Conservation (phyloP, 176 grass and related monocot species). For the Zoysia pacifica region DNA sequence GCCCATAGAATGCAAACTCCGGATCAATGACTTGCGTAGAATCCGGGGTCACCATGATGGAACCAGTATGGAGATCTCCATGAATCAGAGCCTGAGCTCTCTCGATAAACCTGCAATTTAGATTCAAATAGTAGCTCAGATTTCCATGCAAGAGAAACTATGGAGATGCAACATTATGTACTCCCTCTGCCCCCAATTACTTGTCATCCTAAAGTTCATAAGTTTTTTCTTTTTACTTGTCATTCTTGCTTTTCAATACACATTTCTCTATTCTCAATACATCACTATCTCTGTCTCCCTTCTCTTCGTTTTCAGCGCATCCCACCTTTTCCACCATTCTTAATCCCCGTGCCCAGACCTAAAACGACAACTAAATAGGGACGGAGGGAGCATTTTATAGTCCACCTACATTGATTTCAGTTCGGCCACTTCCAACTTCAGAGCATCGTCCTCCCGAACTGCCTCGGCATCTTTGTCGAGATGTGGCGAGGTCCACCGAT, state of each 20-base stretch:
- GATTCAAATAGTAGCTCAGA: not conserved
- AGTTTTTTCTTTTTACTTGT: too few relatives aligned
- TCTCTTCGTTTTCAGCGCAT: too few relatives aligned
- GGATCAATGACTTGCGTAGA: conserved; percentile 97
- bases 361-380: too few relatives aligned
- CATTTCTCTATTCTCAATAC: too few relatives aligned
- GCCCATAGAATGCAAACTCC: conserved; percentile 88
- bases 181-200: too few relatives aligned
- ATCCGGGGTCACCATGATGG: conserved; percentile 80
- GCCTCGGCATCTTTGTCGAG: conserved; percentile 80
- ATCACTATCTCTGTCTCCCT: too few relatives aligned
- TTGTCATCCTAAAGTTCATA: too few relatives aligned
- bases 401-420: conserved; percentile 70
- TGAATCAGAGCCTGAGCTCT: conserved; percentile 94
- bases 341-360: too few relatives aligned
- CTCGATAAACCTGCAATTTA: conserved; percentile 76
- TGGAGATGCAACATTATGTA: too few relatives aligned
- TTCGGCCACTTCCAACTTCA: conserved; percentile 75
- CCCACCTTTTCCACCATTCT: too few relatives aligned
- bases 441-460: conserved; percentile 55
- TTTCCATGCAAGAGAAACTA: not conserved
- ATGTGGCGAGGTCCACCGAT: conserved; percentile 75
- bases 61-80: conserved; percentile 93
- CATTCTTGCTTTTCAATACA: too few relatives aligned
- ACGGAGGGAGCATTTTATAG: not conserved